Evolutionary conservation across 805 yeast species (phyloP).

Genomic region (Kuraishia molischiana): DNA sequence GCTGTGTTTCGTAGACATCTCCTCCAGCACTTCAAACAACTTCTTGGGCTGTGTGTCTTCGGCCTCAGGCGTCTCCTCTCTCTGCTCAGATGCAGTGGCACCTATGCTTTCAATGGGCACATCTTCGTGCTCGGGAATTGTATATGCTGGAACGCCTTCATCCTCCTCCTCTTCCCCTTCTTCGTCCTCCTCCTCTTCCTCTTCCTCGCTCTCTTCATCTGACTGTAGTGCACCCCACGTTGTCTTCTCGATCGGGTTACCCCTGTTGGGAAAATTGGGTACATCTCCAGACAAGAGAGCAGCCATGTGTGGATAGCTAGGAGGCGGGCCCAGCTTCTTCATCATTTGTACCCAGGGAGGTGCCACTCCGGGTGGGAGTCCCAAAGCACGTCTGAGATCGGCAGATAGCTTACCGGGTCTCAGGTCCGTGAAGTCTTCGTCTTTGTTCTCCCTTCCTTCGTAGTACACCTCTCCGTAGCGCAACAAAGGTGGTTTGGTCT

Average conservation of each 20-base stretch:
- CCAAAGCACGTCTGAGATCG: conserved; percentile 59
- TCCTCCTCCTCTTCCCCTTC: conserved; percentile 13
- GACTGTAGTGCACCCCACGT: conserved; percentile 22
- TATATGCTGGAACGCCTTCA: conserved; percentile 14
- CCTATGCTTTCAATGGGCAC: conserved; percentile 17
- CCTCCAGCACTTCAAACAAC: conserved; percentile 2
- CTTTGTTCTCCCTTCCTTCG: conserved; percentile 60
- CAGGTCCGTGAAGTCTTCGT: conserved; percentile 25
- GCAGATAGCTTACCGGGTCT: conserved; percentile 65
- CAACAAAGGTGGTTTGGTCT: conserved; percentile 60
- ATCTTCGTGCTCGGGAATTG: conserved; percentile 16
- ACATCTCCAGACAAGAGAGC: not conserved
- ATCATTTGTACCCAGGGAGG: conserved; percentile 79
- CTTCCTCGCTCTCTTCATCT: conserved; percentile 25
- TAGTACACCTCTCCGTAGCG: conserved; percentile 69
- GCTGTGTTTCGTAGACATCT: not conserved
- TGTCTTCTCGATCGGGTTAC: conserved; percentile 15
- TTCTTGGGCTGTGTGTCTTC: conserved; percentile 5
- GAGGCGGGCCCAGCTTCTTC: conserved; percentile 72
- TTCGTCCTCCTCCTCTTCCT: conserved; percentile 17
- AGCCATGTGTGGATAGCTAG: conserved; percentile 56
- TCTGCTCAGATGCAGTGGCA: conserved; percentile 11
- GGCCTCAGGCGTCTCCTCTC: conserved; percentile 4
- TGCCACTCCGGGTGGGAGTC: conserved; percentile 42
- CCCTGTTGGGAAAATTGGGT: conserved; percentile 5